Base-by-base conservation (phyloP, 495 filamentous ascomycete genomes). In the Terfezia boudieri region DNA sequence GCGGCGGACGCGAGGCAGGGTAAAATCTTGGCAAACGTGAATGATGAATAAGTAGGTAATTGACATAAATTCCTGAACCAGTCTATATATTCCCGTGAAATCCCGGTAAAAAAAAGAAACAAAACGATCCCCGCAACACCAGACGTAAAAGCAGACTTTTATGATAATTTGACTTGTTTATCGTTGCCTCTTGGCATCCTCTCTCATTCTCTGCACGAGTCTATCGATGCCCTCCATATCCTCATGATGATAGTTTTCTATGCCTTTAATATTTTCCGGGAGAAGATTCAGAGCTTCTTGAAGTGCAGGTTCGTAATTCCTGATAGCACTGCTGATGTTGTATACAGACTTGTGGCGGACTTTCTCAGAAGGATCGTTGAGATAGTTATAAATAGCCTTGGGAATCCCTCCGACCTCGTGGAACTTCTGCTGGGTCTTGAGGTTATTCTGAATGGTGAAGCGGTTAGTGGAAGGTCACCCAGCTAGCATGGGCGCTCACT, bases 321-420 rank as follows among this genome's bases (percentile, higher is more conserved):
- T 75, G 26, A 84, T 74, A 0, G 74, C 83, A 20, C 76, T 83
- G 55, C 85, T 93, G 16, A 98, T 71, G 26, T 92, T 92, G 62
- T 82, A 85, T 26, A 92, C 71, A 10, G 86, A 83, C 72, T 94
- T 96, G 64, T 82, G 78, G 60, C 89, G 75, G n/a, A 87, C 80
- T 38, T 68, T 71, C 41, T 74, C 68, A 64, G 80, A 76, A 1
- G 67, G 59, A 56, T 81, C 82, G 48, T 70, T 65, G 9, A 74
- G 70, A 14, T 82, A 77, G 50, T 94, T 63, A 10, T 71, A 68
- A 8, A 84, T 77, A 16, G 96, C 72, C 41, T 65, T 75, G 50
- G 79, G 73, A 11, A 95, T 70, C 8, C 76, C 85, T 20, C 82
- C 83, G 49, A 83, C 64, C 5, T 76, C 77, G 22, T 92, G 65